Evolutionary conservation across 345 rosid genomes (phyloP), one percentile per base, ranked within the genome.

Genomic region (Citrus australasica): DNA sequence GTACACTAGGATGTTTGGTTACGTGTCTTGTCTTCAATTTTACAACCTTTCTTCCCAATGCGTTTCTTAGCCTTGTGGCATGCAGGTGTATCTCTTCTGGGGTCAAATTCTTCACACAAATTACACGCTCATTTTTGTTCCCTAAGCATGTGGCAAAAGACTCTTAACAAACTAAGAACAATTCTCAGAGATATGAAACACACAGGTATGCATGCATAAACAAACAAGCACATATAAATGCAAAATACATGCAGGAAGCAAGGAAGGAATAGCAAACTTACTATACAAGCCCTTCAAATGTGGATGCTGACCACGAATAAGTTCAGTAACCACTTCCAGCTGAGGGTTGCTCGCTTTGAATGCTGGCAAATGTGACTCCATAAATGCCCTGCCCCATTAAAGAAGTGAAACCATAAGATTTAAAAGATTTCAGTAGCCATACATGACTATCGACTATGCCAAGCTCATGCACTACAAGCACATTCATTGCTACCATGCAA

Each of bases 291-390:
- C 99, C 88, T 92, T 95, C 84, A 95, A 79, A 71, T 69, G 85
- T 55, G 97, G 98, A 89, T 90, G 98, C 67, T 93, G 97, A 59
- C 98, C 97, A 4, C 95, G 90, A 28, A 87, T 83, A 40, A 88
- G 92, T 82, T 95, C 98, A 2, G 90, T 82, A 7, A 91, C 83
- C 76, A 95, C 90, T 64, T 93, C 92, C 17, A 93, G 85, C 78
- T 94, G 97, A 71, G 98, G 95, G 79, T 92, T 94, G 68, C 76
- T 83, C 85, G 84, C 94, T 69, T 86, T 89, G 25, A 92, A 85
- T 55, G 84, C 76, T 33, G 93, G 92, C 77, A 96, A 87, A 27
- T 91, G 86, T 3, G 94, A 84, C 78, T 92, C 98, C 89, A 96
- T 91, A 84, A 94, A 96, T 62, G 90, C 97, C 89, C 97, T 91